Base-by-base conservation (phyloP, 2,329 filamentous ascomycete species). In the Fusarium beomiforme region DNA sequence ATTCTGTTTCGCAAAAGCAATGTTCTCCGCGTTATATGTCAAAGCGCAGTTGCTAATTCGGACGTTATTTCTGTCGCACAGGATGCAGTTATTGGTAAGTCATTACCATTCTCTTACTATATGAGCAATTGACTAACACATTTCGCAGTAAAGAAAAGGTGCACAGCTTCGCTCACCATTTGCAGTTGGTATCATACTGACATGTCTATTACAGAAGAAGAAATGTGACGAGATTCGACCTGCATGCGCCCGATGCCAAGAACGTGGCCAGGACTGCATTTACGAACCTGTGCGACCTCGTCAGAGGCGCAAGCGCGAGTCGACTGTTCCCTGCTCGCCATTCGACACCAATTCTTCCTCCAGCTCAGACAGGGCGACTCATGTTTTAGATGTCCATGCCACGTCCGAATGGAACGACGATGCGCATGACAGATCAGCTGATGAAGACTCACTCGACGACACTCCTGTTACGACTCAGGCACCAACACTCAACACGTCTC, bases 161-260 rank as follows among this genome's bases (percentile, higher is more conserved):
- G 42, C 46, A 53, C 39, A 42, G 16, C 23, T 62, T 29, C 49
- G 29, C 34, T 24, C 11, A 36, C 21, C 16, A 16, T 16, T 13
- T 26, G 24, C 14, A 42, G 16, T 47, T 39, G 31, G 26, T 26
- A 42, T 42, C 49, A 47, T 36, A 54, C 49, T 72, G 63, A 57
- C 51, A 29, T 69, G 47, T 70, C 63, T 59, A 21, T 31, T 43
- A 68, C 65, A 88, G 86, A 88, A 89, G 77, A 89, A 89, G 77
- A 88, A 88, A 79, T 88, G 86, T 72, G 85, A 88, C 73, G 86
- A 88, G 76, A 79, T 77, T 36, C 83, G 85, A 11, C 86, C 86
- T 5, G 79, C 81, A 47, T 88, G 86, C 72, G 80, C 83, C 24
- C 85, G 86, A 42, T 88, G 86, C 76, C 72, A 79, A 43, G 86